Base-by-base conservation (phyloP, 768 basidiomycete genomes). In the Panaeolus cyanescens region DNA sequence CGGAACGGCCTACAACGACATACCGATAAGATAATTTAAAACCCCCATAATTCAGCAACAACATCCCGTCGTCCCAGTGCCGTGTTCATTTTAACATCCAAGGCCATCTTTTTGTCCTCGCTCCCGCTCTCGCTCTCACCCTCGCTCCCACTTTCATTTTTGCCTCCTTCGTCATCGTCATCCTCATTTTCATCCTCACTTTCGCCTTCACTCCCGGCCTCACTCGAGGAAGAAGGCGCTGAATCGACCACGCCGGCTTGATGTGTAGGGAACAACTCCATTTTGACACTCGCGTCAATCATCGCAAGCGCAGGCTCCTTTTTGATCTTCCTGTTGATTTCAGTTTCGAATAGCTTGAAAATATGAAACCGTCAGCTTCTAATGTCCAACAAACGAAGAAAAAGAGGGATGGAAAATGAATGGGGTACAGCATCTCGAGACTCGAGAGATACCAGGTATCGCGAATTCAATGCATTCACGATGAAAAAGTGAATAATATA, bases 291-390 rank as follows among this genome's bases (percentile, higher is more conserved):
- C 20, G 71, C 74, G 42, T 73, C 65, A 22, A 80, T 83, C 64
- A 81, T 76, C 34, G 76, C 81, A 42, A 86, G 68, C n/a, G 84
- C 79, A 6, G 83, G 96, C 50, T 95, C 91, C 68, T 87, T 88
- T 71, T 89, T 93, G 45, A 96, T 88, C 64, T 86, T 90, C 55
- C 93, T 80, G 63, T 85, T 87, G 31, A 81, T 78, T 69, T 97
- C 96, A 0, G 91, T 91, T 33, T 96, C 92, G 65, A 96, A 90
- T 31, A 99, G 81, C 95, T 97, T 53, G 33, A 37, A 25, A 54
- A 50, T 67, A 28, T 13, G 22, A 50, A 17, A 42, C 36, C 9
- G 39, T 32, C 31, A 6, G 34, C 42, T 19, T 30, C 50, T 36
- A 19, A 56, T 7, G 0, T 40, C 19, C 13, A 56, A 32, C 30